A percentile compares a stretch with the other conserved stretches of the same genome.
Conservation (phyloP, 768 basidiomycete genomes). For the Pholiota conissans region DNA sequence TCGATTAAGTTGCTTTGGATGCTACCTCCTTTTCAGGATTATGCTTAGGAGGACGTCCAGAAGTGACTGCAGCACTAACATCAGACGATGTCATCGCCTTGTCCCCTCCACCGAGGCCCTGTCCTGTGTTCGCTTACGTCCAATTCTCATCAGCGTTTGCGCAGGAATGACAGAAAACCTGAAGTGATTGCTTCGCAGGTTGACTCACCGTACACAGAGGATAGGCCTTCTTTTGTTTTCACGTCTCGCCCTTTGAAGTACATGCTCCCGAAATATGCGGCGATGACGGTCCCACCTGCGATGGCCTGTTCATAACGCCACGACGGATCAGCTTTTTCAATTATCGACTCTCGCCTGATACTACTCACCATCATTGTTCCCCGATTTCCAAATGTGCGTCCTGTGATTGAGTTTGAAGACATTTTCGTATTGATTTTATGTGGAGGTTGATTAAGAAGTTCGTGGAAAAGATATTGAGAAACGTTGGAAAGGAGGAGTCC, state of each 20-base stretch:
- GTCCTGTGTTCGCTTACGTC: neutral
- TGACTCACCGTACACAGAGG: neutral
- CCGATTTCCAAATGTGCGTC: neutral
- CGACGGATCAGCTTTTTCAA: neutral
- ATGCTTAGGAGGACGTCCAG: neutral
- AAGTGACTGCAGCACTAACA: neutral
- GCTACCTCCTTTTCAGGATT: neutral
- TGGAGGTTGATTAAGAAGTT: neutral
- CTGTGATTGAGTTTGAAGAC: neutral
- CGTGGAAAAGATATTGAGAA: neutral
- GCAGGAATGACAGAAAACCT: too few relatives aligned
- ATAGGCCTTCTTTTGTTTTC: neutral
- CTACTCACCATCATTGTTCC: conserved; percentile 2
- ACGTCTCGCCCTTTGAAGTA: neutral
- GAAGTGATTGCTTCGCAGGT: too few relatives aligned
- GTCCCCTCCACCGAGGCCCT: neutral
- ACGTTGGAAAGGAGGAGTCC: neutral
- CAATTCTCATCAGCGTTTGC: neutral
- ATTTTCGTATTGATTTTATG: too few relatives aligned
- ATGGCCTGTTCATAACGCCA: neutral
- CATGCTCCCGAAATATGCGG: neutral
- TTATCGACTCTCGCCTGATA: too few relatives aligned
- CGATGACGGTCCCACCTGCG: neutral
- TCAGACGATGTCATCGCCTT: conserved; percentile 2
- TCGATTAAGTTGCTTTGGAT: neutral